Conservation (phyloP, 2,329 filamentous ascomycete genomes). For the Fusarium concolor region DNA sequence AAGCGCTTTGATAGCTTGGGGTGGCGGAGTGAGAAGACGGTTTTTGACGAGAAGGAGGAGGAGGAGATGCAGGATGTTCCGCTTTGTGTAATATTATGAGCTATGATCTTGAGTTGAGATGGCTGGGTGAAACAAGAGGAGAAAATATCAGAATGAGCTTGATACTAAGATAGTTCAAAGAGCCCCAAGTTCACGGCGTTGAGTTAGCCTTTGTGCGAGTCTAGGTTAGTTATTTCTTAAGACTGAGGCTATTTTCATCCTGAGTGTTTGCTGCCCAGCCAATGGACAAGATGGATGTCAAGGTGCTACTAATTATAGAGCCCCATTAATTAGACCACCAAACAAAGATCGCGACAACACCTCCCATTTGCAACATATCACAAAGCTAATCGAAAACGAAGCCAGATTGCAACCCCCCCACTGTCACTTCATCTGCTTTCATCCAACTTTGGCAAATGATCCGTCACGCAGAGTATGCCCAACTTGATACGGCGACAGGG, state of each 20-base stretch:
- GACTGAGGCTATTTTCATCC: background rate
- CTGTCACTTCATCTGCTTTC: background rate
- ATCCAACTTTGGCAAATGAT: background rate
- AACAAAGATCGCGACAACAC: background rate
- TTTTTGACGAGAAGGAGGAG: too few relatives aligned
- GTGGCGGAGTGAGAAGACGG: background rate
- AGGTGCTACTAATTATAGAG: background rate
- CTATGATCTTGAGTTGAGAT: background rate
- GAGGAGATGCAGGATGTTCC: background rate
- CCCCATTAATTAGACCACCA: background rate
- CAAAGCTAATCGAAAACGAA: background rate
- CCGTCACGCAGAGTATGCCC: conserved; percentile 16
- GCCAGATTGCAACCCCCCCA: background rate
- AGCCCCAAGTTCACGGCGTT: background rate
- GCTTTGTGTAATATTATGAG: conserved; percentile 17
- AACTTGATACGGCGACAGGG: conserved; percentile 7
- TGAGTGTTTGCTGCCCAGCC: too few relatives aligned
- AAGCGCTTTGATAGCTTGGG: conserved; percentile 3
- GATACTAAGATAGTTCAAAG: background rate
- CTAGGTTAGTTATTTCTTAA: background rate
- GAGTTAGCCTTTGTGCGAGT: too few relatives aligned
- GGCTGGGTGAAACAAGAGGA: background rate
- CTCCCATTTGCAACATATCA: background rate
- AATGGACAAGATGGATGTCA: too few relatives aligned
- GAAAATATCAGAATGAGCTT: background rate